These are phyloP conservation scores for Puccinia polysora DNA, from an alignment of 1,284 basidiomycete genomes.

Conservation along the genomic window DNA sequence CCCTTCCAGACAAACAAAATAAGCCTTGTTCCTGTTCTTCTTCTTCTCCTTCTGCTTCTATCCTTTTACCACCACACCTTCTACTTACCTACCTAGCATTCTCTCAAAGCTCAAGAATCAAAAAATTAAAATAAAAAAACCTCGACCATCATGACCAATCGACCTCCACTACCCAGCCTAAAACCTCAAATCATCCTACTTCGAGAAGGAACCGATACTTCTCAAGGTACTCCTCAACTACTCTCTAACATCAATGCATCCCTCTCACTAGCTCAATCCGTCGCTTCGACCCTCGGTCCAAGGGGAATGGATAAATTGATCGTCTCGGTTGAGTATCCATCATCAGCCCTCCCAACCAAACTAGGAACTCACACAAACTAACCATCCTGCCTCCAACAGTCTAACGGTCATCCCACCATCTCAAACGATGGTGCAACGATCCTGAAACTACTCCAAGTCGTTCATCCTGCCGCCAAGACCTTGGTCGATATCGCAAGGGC, in stretches of 20 bases:
- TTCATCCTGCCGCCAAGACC: conserved; percentile 93
- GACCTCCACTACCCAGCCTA: conserved; percentile 38
- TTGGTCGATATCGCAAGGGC: conserved; percentile 96
- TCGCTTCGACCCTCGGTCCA: conserved; percentile 92
- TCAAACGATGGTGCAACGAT: conserved; percentile 97
- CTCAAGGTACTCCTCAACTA: conserved; percentile 88
- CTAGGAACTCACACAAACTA: too few relatives aligned
- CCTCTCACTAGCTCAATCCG: conserved; percentile 79
- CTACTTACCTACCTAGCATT: too few relatives aligned
- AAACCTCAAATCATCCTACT: conserved; percentile 51
- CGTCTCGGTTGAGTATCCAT: conserved; percentile 48
- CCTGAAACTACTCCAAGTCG: conserved; percentile 90
- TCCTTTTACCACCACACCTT: too few relatives aligned
- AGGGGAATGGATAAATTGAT: conserved; percentile 97
- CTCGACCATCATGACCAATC: conserved; percentile 23
- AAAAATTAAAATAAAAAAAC: too few relatives aligned
- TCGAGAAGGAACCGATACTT: conserved; percentile 82
- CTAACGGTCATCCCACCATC: conserved; percentile 91
- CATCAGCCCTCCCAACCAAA: too few relatives aligned
- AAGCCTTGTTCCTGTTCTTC: too few relatives aligned
- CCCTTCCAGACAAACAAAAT: too few relatives aligned
- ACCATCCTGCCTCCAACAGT: too few relatives aligned
- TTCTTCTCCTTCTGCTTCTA: too few relatives aligned
- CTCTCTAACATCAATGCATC: conserved; percentile 95
- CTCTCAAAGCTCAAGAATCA: too few relatives aligned